Evolutionary conservation across 352 stramenopile genomes (phyloP).

Genomic region (Phytophthora fragariae): DNA sequence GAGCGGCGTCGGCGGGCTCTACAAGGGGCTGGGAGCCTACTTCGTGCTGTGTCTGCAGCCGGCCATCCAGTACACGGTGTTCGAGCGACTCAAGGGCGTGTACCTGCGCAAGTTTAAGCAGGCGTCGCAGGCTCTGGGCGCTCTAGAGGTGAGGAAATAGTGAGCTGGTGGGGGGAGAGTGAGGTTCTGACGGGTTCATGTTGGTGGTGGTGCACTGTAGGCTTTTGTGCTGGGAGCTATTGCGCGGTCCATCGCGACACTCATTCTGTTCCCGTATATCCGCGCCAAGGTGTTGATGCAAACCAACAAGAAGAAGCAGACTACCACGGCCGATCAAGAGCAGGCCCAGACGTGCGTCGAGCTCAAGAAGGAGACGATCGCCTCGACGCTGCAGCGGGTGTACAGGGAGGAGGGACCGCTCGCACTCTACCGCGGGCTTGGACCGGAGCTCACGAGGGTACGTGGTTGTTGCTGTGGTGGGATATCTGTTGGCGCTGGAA

Average conservation of each 20-base stretch:
- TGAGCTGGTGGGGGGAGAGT: not conserved
- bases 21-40: conserved; percentile 74
- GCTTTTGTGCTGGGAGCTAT: conserved; percentile 96
- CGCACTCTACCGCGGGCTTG: conserved; percentile 94
- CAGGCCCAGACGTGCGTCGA: conserved; percentile 17
- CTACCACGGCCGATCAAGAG: conserved; percentile 20
- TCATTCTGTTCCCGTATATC: conserved; percentile 97
- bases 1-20: conserved; percentile 68
- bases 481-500: not conserved
- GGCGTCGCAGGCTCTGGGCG: conserved; percentile 60
- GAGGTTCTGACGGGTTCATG: conserved; percentile 9
- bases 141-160: conserved; percentile 59
- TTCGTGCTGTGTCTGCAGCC: conserved; percentile 97
- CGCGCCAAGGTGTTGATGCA: conserved; percentile 96
- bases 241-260: conserved; percentile 93
- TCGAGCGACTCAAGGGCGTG: conserved; percentile 89
- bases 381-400: conserved; percentile 74
- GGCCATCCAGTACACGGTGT: conserved; percentile 97
- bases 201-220: conserved; percentile 47
- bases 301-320: conserved; percentile 80
- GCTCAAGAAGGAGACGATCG: conserved; percentile 82
- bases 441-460: conserved; percentile 93
- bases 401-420: conserved; percentile 87
- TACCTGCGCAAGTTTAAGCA: conserved; percentile 75
- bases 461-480: conserved; percentile 2